Conservation (phyloP, 2,329 filamentous ascomycete species). For the Thermothelomyces thermophilus region DNA sequence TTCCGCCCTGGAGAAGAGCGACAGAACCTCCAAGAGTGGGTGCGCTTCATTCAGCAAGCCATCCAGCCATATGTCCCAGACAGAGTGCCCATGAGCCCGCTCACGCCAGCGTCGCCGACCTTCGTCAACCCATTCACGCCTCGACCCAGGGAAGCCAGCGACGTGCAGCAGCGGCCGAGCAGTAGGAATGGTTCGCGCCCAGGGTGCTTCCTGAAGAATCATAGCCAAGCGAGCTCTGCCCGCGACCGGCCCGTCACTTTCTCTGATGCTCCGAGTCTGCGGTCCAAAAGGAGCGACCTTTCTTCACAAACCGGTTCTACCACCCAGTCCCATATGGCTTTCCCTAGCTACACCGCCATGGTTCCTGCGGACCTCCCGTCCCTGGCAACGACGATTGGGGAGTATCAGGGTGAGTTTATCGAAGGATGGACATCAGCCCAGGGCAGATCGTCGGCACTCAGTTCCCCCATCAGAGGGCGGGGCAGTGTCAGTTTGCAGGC, state of each 20-base stretch:
- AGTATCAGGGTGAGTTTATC: constrained; percentile 50
- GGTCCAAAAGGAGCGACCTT: constrained; percentile 56
- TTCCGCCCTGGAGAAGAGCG: constrained; percentile 53
- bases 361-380: constrained; percentile 52
- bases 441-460: constrained; percentile 51
- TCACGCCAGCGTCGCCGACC: constrained; percentile 47
- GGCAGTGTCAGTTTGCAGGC: constrained; percentile 48
- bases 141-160: constrained; percentile 35
- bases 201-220: constrained; percentile 42
- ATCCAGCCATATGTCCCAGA: constrained; percentile 37
- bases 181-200: constrained; percentile 38
- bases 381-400: constrained; percentile 45
- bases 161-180: constrained; percentile 38
- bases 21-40: constrained; percentile 54
- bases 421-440: constrained; percentile 57
- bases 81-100: constrained; percentile 41
- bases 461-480: constrained; percentile 49
- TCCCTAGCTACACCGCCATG: constrained; percentile 45
- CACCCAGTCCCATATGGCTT: constrained; percentile 34
- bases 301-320: constrained; percentile 51
- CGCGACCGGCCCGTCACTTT: constrained; percentile 47
- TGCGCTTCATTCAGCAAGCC: constrained; percentile 42
- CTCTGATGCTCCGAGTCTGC: constrained; percentile 54
- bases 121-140: constrained; percentile 49
- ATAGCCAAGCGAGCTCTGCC: constrained; percentile 42